A percentile compares a stretch with the other conserved stretches of the same genome.
Conservation (phyloP, 73 alveolate genomes). For the Tetrahymena borealis region DNA sequence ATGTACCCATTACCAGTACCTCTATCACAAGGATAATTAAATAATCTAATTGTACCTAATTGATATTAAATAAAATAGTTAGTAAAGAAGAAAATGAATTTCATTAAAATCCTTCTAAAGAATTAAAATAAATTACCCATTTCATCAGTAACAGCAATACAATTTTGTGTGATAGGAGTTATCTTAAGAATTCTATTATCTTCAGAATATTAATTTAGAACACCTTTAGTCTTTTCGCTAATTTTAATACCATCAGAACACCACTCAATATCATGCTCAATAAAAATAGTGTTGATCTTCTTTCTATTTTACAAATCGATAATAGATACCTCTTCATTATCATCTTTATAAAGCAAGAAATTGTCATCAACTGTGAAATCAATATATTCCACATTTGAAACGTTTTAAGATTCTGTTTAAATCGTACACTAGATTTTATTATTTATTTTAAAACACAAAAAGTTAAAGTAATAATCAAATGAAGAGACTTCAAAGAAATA, state of each 20-base stretch:
- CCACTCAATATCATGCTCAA: constrained; percentile 91
- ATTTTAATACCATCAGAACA: constrained; percentile 88
- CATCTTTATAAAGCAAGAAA: constrained; percentile 69
- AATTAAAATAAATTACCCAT: background rate
- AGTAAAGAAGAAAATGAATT: background rate
- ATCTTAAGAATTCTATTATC: constrained; percentile 70
- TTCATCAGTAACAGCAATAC: constrained; percentile 56
- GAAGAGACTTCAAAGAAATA: too few species aligned
- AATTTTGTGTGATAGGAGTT: constrained; percentile 64
- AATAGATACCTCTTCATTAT: constrained; percentile 52
- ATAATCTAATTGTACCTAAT: constrained; percentile 48
- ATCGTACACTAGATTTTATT: too few species aligned
- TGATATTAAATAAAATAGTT: background rate
- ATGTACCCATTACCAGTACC: constrained; percentile 52
- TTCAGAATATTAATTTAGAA: constrained; percentile 74
- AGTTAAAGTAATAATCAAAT: too few species aligned
- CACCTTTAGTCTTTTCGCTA: constrained; percentile 72
- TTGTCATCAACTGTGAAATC: constrained; percentile 75
- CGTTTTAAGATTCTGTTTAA: too few species aligned
- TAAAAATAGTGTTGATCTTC: constrained; percentile 55
- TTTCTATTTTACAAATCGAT: constrained; percentile 65
- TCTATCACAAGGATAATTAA: constrained; percentile 36
- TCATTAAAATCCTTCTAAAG: too few species aligned
- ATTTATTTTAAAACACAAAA: too few species aligned
- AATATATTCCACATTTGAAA: constrained; percentile 58